Percentiles rank a stretch among this genome's conserved stretches.
Conservation (phyloP, 352 stramenopile genomes). For the Globisporangium iwayamae region DNA sequence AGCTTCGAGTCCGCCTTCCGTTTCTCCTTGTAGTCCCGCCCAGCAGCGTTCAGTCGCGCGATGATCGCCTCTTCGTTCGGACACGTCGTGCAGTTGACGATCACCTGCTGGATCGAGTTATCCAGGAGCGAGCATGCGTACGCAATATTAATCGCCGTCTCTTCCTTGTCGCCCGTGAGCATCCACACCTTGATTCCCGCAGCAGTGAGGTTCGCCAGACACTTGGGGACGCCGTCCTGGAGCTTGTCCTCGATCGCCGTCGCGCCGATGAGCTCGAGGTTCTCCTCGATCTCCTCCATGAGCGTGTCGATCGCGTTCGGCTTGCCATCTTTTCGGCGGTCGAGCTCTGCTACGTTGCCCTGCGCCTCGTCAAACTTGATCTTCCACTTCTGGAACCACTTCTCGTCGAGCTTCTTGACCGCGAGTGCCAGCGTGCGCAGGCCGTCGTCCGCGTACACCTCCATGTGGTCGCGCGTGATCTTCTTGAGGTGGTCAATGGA, state of each 20-base stretch:
- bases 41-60: conserved; percentile 35
- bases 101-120: conserved; percentile 76
- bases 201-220: conserved; percentile 68
- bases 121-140: conserved; percentile 86
- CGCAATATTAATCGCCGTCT: conserved; percentile 90
- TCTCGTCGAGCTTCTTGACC: conserved; percentile 61
- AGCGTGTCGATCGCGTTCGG: conserved; percentile 72
- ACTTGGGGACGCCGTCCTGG: conserved; percentile 87
- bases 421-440: conserved; percentile 82
- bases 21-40: conserved; percentile 46
- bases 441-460: conserved; percentile 81
- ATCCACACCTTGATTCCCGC: conserved; percentile 89
- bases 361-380: conserved; percentile 65
- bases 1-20: conserved; percentile 35
- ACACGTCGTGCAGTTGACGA: conserved; percentile 70
- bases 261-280: conserved; percentile 81
- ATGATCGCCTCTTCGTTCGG: conserved; percentile 69
- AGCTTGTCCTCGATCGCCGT: conserved; percentile 93
- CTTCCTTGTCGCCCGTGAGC: conserved; percentile 85
- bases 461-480: conserved; percentile 72
- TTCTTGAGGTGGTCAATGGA: conserved; percentile 49
- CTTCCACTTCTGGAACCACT: conserved; percentile 76
- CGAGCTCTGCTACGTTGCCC: conserved; percentile 63
- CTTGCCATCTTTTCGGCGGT: conserved; percentile 78
- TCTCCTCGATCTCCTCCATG: conserved; percentile 80